These are phyloP conservation scores for Epichloe bromicola DNA, from an alignment of 2,329 filamentous ascomycete species.

Conservation along the genomic window DNA sequence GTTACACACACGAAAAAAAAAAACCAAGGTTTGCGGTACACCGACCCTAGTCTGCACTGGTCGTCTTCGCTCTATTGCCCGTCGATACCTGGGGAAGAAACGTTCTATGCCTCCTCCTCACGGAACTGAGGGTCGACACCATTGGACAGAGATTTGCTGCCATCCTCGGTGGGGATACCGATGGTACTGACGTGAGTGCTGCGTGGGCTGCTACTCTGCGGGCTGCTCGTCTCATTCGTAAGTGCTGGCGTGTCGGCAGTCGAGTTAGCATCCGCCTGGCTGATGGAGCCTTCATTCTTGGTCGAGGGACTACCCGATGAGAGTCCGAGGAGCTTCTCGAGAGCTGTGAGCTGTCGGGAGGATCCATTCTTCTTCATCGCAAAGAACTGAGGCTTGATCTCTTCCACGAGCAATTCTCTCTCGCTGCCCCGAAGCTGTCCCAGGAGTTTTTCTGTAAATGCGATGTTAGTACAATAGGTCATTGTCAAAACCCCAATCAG, in stretches of 20 bases:
- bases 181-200: slow-evolving; percentile 48
- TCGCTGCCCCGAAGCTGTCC: slow-evolving; percentile 47
- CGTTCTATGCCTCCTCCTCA: slow-evolving; percentile 18
- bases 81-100: background rate
- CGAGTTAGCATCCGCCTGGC: slow-evolving; percentile 36
- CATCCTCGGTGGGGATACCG: slow-evolving; percentile 22
- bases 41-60: background rate
- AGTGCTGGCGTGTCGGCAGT: slow-evolving; percentile 51
- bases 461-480: slow-evolving; percentile 13
- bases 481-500: background rate
- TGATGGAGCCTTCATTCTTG: slow-evolving; percentile 18
- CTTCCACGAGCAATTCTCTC: slow-evolving; percentile 43
- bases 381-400: slow-evolving; percentile 49
- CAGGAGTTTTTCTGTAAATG: slow-evolving; percentile 61
- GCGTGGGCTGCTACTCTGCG: slow-evolving; percentile 51
- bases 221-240: slow-evolving; percentile 56
- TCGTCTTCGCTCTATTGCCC: background rate
- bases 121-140: slow-evolving; percentile 14
- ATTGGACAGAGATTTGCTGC: slow-evolving; percentile 11
- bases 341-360: slow-evolving; percentile 42
- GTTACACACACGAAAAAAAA: background rate
- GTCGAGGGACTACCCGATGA: slow-evolving; percentile 11
- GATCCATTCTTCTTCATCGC: slow-evolving; percentile 50
- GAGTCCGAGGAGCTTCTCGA: slow-evolving; percentile 21
- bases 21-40: background rate